These are phyloP conservation scores for Picochlorum sp. DNA, from an alignment of 139 green algal species.

Conservation along the genomic window DNA sequence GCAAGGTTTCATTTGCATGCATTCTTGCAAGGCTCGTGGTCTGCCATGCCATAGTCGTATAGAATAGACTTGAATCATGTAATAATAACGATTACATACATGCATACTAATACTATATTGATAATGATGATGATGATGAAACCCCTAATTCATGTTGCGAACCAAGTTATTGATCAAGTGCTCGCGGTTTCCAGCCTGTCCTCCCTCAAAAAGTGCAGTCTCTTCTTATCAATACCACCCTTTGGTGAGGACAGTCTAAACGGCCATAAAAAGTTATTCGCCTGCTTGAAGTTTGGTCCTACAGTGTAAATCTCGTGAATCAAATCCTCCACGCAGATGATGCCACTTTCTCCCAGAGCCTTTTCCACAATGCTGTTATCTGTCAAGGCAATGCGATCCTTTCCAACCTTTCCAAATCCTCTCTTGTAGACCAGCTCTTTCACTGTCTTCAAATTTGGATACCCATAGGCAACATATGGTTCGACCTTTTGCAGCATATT, in stretches of 20 bases:
- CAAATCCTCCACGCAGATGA: constrained; percentile 99
- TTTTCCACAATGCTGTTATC: constrained; percentile 96
- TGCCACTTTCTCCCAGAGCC: constrained; percentile 76
- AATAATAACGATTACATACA: not conserved
- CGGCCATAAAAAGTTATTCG: constrained; percentile 97
- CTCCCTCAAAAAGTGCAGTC: constrained; percentile 96
- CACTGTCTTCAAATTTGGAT: constrained; percentile 98
- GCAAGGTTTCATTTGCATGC: too few species aligned
- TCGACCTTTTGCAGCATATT: constrained; percentile 94
- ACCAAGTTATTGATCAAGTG: constrained; percentile 96
- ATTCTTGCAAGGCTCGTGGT: too few species aligned
- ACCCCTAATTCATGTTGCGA: constrained; percentile 80
- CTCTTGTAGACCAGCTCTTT: constrained; percentile 99
- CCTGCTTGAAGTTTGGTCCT: constrained; percentile 94
- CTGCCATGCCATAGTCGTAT: too few species aligned
- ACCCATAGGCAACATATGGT: constrained; percentile 94
- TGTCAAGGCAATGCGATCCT: constrained; percentile 86
- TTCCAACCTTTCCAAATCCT: constrained; percentile 87
- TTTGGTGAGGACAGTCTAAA: constrained; percentile 85
- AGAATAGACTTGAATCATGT: too few species aligned
- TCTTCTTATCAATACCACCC: constrained; percentile 90
- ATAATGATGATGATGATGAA: too few species aligned
- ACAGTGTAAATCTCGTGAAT: constrained; percentile 96
- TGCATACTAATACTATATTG: not conserved
- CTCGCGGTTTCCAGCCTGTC: constrained; percentile 92